These are phyloP conservation scores for Globisporangium middletonii DNA, from an alignment of 352 stramenopile genomes.

Conservation along the genomic window DNA sequence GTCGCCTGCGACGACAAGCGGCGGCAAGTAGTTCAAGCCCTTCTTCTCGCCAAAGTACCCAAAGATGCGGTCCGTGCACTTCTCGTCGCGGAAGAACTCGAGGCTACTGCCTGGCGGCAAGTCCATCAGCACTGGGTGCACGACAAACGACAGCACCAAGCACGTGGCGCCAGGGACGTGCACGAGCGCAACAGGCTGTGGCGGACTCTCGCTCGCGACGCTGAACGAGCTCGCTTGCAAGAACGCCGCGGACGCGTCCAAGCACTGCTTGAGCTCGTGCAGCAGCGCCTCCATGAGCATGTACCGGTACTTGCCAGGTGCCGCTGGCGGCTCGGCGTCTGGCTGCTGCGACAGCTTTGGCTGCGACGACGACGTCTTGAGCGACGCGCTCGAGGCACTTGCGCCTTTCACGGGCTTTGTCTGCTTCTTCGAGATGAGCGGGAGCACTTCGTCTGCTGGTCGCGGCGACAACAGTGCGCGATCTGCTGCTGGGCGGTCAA, in stretches of 20 bases:
- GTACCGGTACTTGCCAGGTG: constrained; percentile 46
- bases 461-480: constrained; percentile 12
- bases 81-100: constrained; percentile 64
- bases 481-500: constrained; percentile 22
- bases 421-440: constrained; percentile 29
- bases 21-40: constrained; percentile 57
- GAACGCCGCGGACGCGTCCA: constrained; percentile 45
- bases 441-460: constrained; percentile 15
- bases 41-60: constrained; percentile 74
- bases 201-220: constrained; percentile 62
- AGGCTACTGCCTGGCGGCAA: constrained; percentile 59
- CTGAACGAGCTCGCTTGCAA: constrained; percentile 46
- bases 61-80: constrained; percentile 55
- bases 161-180: constrained; percentile 60
- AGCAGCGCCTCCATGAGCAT: constrained; percentile 58
- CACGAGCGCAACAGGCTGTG: constrained; percentile 49
- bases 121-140: constrained; percentile 79
- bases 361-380: constrained; percentile 17
- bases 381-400: constrained; percentile 12
- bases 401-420: constrained; percentile 23
- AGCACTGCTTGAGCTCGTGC: constrained; percentile 38
- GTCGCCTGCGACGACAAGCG: constrained; percentile 52
- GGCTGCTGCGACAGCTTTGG: constrained; percentile 26
- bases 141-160: constrained; percentile 69
- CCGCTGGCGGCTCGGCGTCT: constrained; percentile 21